phyloP scores from a whole-genome alignment of 2,329 filamentous ascomycete genomes.

The Clonostachys chloroleuca region DNA sequence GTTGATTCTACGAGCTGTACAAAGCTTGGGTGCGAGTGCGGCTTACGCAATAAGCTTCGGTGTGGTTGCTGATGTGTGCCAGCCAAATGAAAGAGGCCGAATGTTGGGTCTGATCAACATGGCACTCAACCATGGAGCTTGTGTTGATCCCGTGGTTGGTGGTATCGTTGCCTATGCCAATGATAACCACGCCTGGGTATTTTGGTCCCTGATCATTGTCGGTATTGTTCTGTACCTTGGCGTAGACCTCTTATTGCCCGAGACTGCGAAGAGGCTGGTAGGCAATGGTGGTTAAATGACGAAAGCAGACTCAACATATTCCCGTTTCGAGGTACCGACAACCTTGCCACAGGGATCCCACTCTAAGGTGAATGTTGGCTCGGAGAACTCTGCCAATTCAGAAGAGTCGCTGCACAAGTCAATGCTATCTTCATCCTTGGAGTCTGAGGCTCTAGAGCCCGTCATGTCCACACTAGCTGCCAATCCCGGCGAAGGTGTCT shows the following conservation, averaged over 20 bases:
- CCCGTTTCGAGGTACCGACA: too few relatives aligned
- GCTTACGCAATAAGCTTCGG: not conserved
- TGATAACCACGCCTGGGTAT: constrained; percentile 1
- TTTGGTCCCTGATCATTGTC: not conserved
- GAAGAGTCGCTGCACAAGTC: too few relatives aligned
- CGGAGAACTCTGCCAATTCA: too few relatives aligned
- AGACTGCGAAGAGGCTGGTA: not conserved
- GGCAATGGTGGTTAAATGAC: not conserved
- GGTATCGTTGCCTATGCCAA: constrained; percentile 1
- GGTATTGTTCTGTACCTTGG: not conserved
- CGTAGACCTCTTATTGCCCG: not conserved
- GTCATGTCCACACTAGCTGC: too few relatives aligned
- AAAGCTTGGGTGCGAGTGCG: constrained; percentile 1
- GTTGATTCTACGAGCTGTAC: not conserved
- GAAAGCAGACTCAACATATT: too few relatives aligned
- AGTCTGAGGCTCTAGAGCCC: too few relatives aligned
- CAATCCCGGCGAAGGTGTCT: too few relatives aligned
- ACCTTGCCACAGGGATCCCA: too few relatives aligned
- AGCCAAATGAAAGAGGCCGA: not conserved
- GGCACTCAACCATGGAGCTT: not conserved
- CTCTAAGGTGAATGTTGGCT: too few relatives aligned
- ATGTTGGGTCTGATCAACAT: constrained; percentile 2
- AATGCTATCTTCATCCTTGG: too few relatives aligned
- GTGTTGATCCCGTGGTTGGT: constrained; percentile 1
- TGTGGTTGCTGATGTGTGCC: constrained; percentile 1